These are phyloP conservation scores for Candida awuae DNA, from an alignment of 805 yeast species.

Conservation along the genomic window DNA sequence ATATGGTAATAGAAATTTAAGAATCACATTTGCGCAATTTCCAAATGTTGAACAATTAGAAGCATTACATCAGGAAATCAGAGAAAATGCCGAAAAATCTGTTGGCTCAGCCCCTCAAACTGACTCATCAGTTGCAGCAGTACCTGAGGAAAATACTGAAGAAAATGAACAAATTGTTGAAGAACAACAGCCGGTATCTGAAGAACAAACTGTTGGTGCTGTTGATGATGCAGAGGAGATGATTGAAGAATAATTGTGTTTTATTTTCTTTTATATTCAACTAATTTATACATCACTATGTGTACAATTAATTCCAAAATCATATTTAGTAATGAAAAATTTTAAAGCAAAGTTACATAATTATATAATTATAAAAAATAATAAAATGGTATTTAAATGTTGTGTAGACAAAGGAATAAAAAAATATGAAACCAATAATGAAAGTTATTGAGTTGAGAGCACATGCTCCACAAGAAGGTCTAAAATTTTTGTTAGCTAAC, in stretches of 20 bases:
- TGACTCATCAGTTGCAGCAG: background rate
- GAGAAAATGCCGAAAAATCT: background rate
- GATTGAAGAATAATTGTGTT: slow-evolving; percentile 18
- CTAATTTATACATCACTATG: too few species aligned
- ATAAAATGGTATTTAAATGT: too few species aligned
- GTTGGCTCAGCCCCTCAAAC: background rate
- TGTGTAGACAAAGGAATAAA: too few species aligned
- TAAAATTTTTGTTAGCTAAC: background rate
- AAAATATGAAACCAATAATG: too few species aligned
- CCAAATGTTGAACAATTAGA: slow-evolving; percentile 12
- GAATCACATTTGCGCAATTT: slow-evolving; percentile 54
- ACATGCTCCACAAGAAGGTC: too few species aligned
- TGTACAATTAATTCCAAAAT: too few species aligned
- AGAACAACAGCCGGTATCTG: slow-evolving; percentile 2
- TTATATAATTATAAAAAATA: too few species aligned
- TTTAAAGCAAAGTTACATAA: too few species aligned
- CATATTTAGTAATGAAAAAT: too few species aligned
- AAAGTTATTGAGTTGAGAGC: too few species aligned
- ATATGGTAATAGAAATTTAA: slow-evolving; percentile 75
- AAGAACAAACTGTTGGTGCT: slow-evolving; percentile 1
- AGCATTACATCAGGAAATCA: slow-evolving; percentile 15
- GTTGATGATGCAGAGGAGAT: slow-evolving; percentile 19
- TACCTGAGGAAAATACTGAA: background rate
- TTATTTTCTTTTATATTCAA: too few species aligned
- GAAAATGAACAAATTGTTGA: slow-evolving; percentile 2